phyloP scores from a whole-genome alignment of 164 flowering plant genomes.

The Magnolia changhungtana region DNA sequence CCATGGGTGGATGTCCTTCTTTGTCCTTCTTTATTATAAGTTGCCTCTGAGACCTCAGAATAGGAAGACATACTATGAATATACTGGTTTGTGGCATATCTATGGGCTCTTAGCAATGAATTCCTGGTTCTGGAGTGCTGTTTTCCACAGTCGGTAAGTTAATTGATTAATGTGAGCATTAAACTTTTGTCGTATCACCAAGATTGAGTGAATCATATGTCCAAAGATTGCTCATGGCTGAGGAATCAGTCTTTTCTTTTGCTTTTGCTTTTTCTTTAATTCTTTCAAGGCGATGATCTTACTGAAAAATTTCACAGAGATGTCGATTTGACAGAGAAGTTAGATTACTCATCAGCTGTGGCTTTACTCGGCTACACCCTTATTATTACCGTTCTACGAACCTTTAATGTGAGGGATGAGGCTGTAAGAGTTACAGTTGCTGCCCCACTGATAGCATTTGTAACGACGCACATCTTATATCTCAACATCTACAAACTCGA shows the following conservation, averaged over 20 bases:
- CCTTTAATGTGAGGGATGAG: constrained; percentile 63
- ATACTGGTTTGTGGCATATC: constrained; percentile 72
- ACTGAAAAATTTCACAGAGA: constrained; percentile 40
- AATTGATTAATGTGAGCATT: not conserved
- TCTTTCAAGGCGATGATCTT: not conserved
- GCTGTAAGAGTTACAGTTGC: constrained; percentile 83
- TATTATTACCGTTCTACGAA: constrained; percentile 55
- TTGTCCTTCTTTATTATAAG: constrained; percentile 72
- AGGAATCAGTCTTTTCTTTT: not conserved
- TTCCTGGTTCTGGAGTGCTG: constrained; percentile 91
- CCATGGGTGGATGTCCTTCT: constrained; percentile 93
- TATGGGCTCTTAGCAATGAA: constrained; percentile 90
- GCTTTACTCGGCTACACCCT: constrained; percentile 69
- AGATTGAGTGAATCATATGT: not conserved
- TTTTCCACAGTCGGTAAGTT: constrained; percentile 77
- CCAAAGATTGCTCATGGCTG: not conserved
- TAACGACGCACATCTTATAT: constrained; percentile 81
- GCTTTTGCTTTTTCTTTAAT: not conserved
- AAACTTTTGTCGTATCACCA: not conserved
- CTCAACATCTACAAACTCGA: constrained; percentile 74
- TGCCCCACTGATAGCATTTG: constrained; percentile 82
- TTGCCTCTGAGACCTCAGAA: constrained; percentile 54
- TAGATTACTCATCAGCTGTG: constrained; percentile 77
- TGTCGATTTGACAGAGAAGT: constrained; percentile 74
- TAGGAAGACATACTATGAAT: constrained; percentile 70